These are phyloP conservation scores for Isoetes taiwanensis DNA, from an alignment of 75 land plant species.

Conservation along the genomic window DNA sequence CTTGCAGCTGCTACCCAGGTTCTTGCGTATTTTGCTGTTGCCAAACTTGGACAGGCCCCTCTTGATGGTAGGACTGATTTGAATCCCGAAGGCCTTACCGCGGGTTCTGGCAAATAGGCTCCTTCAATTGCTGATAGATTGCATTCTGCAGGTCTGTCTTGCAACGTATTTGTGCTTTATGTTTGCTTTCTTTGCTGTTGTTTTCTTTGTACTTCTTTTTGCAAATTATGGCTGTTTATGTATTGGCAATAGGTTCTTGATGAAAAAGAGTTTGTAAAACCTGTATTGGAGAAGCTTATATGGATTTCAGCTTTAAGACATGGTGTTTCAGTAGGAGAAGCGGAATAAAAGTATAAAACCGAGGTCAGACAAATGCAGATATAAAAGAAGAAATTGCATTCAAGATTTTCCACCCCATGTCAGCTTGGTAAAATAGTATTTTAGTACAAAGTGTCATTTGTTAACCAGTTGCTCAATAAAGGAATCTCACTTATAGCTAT, in stretches of 20 bases:
- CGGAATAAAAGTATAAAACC: constrained; percentile 55
- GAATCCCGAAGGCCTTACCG: constrained; percentile 93
- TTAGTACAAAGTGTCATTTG: no score
- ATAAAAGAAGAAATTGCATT: no score
- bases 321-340: constrained; percentile 91
- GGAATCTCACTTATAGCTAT: no score
- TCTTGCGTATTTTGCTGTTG: constrained; percentile 89
- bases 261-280: constrained; percentile 64
- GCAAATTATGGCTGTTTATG: no score
- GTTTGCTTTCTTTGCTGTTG: background rate
- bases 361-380: no score
- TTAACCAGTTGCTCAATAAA: no score
- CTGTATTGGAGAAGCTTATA: constrained; percentile 87
- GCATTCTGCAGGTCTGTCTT: constrained; percentile 68
- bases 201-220: background rate
- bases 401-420: no score
- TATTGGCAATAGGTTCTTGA: constrained; percentile 87
- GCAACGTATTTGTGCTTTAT: constrained; percentile 39
- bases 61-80: constrained; percentile 94
- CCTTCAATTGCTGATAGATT: constrained; percentile 65
- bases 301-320: constrained; percentile 97
- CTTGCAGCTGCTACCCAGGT: constrained; percentile 63
- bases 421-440: no score
- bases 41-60: constrained; percentile 86
- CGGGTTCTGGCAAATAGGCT: constrained; percentile 95